Evolutionary conservation across 139 green algal species (phyloP).

Genomic region (Micromonas pusilla): DNA sequence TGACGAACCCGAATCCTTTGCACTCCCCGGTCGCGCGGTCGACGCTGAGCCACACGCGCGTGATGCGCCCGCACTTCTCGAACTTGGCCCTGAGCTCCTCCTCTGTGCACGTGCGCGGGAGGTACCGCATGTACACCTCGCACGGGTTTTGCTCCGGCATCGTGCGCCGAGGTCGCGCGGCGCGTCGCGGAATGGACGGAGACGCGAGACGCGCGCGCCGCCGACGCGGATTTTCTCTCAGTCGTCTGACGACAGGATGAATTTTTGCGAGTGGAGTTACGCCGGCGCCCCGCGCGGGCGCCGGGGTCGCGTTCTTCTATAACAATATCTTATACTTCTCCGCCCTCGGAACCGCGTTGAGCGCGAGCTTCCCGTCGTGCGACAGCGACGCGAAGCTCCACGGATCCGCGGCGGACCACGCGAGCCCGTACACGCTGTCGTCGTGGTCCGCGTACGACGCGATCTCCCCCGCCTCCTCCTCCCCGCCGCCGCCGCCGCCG

Average conservation of each 20-base stretch:
- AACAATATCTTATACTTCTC: conserved; percentile 78
- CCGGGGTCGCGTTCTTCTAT: too few relatives aligned
- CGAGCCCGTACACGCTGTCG: conserved; percentile 53
- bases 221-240: too few relatives aligned
- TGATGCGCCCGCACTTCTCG: not conserved
- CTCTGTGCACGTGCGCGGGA: not conserved
- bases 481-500: not conserved
- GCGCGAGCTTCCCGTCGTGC: conserved; percentile 64
- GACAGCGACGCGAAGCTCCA: conserved; percentile 73
- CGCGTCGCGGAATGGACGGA: too few relatives aligned
- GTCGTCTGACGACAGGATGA: too few relatives aligned
- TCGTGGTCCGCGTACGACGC: conserved; percentile 23
- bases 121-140: conserved; percentile 20
- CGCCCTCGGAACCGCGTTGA: conserved; percentile 44
- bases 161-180: too few relatives aligned
- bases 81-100: not conserved
- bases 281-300: too few relatives aligned
- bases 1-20: conserved; percentile 16
- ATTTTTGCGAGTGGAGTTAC: too few relatives aligned
- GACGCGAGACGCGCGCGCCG: too few relatives aligned
- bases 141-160: not conserved
- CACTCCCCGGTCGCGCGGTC: not conserved
- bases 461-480: too few relatives aligned
- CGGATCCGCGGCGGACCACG: conserved; percentile 66
- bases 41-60: not conserved